These are phyloP conservation scores for Aspergillus fijiensis DNA, from an alignment of 2,329 filamentous ascomycete genomes.

Conservation along the genomic window DNA sequence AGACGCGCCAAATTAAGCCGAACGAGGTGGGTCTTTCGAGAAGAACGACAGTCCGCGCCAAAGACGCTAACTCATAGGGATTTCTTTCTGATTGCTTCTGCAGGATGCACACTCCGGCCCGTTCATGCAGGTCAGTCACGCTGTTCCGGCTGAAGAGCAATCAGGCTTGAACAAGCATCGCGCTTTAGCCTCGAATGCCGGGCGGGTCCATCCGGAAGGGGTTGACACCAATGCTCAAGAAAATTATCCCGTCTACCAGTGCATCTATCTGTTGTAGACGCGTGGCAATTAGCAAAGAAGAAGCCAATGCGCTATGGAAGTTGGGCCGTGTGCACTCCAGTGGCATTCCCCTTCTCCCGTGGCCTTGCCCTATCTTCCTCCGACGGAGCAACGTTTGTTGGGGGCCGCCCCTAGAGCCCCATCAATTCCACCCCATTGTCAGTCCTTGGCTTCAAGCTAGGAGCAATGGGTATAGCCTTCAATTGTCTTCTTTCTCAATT, in stretches of 20 bases:
- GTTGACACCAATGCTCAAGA: background rate
- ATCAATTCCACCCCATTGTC: background rate
- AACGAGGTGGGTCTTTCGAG: background rate
- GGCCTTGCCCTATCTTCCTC: background rate
- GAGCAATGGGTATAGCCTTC: background rate
- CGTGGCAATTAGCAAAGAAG: background rate
- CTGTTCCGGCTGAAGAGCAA: constrained; percentile 28
- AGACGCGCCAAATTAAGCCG: background rate
- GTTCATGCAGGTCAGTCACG: background rate
- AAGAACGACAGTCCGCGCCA: background rate
- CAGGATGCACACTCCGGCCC: background rate
- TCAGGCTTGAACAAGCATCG: constrained; percentile 33
- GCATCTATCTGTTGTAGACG: background rate
- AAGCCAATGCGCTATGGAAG: background rate
- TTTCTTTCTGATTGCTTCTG: background rate
- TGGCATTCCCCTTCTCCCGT: background rate
- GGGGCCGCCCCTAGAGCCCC: background rate
- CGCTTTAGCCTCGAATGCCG: background rate
- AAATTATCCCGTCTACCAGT: background rate
- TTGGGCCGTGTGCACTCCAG: background rate
- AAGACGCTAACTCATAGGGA: background rate
- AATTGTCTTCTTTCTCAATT: background rate
- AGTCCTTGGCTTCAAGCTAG: background rate
- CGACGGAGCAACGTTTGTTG: background rate
- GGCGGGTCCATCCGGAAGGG: background rate